These are phyloP conservation scores for Biscogniauxia mediterranea DNA, from an alignment of 2,329 filamentous ascomycete genomes.

Conservation along the genomic window DNA sequence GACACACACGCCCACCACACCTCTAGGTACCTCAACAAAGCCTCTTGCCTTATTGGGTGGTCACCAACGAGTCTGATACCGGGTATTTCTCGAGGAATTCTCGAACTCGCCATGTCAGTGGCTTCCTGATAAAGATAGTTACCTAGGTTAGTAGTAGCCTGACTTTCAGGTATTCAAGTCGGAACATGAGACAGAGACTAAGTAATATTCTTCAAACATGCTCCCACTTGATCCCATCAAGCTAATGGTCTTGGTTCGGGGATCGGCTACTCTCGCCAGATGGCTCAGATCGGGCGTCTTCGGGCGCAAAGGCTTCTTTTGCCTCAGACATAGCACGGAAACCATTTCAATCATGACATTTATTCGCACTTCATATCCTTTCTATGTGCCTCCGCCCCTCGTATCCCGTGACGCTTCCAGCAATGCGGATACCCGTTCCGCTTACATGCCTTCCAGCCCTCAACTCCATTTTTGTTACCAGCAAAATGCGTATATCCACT, in stretches of 20 bases:
- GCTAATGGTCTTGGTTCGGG: no score
- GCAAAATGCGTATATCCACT: constrained; percentile 1
- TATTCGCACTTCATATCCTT: background rate
- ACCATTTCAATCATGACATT: background rate
- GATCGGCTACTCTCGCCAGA: no score
- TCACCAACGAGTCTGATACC: no score
- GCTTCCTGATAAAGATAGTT: no score
- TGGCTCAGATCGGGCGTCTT: background rate
- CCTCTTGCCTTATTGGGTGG: no score
- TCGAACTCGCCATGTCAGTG: no score
- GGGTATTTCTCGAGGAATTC: no score
- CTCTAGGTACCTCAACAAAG: background rate
- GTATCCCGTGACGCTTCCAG: constrained; percentile 4
- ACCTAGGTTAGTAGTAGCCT: no score
- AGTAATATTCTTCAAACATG: background rate
- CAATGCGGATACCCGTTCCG: constrained; percentile 1
- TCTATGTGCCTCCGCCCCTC: background rate
- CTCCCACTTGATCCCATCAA: no score
- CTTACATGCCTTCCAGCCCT: constrained; percentile 7
- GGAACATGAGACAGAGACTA: no score
- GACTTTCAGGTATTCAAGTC: no score
- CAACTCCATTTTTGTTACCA: constrained; percentile 8
- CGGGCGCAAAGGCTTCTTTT: background rate
- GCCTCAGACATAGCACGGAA: background rate
- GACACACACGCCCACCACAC: background rate